Percentiles rank a stretch among this genome's conserved stretches.
These are phyloP conservation scores for Suillus variegatus DNA, from an alignment of 768 basidiomycete species.

Conservation along the genomic window DNA sequence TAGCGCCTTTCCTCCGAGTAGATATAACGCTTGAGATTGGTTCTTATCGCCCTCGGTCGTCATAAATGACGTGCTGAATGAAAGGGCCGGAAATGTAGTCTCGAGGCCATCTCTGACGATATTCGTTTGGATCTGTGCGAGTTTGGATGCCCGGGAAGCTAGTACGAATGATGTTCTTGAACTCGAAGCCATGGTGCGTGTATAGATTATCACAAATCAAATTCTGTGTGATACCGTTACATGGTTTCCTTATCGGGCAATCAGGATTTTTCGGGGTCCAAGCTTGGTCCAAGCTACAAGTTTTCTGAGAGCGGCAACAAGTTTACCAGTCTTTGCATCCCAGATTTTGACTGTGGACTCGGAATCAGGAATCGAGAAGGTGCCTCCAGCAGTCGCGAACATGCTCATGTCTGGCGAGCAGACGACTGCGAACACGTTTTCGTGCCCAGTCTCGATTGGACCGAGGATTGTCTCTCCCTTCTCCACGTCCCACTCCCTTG, in stretches of 20 bases:
- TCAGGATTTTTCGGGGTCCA: neutral
- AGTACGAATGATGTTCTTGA: conserved; percentile 58
- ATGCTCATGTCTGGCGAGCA: neutral
- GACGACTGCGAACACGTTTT: neutral
- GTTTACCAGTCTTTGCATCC: neutral
- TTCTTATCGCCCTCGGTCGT: conserved; percentile 87
- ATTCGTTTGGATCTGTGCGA: conserved; percentile 90
- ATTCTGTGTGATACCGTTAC: neutral
- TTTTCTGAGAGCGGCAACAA: neutral
- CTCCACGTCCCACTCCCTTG: neutral
- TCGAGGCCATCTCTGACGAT: conserved; percentile 69
- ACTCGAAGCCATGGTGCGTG: neutral
- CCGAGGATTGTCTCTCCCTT: neutral
- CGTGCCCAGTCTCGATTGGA: neutral
- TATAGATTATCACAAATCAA: neutral
- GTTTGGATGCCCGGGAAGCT: conserved; percentile 84
- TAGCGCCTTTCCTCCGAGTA: conserved; percentile 86
- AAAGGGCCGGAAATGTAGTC: conserved; percentile 49
- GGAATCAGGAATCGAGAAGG: no score
- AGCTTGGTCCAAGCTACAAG: no score
- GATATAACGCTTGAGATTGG: conserved; percentile 84
- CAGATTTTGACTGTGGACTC: neutral
- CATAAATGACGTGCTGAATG: conserved; percentile 59
- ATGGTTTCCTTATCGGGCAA: neutral
- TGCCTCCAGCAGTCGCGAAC: neutral